These are phyloP conservation scores for Aureobasidium sp. DNA, from an alignment of 2,329 filamentous ascomycete species.

Conservation along the genomic window DNA sequence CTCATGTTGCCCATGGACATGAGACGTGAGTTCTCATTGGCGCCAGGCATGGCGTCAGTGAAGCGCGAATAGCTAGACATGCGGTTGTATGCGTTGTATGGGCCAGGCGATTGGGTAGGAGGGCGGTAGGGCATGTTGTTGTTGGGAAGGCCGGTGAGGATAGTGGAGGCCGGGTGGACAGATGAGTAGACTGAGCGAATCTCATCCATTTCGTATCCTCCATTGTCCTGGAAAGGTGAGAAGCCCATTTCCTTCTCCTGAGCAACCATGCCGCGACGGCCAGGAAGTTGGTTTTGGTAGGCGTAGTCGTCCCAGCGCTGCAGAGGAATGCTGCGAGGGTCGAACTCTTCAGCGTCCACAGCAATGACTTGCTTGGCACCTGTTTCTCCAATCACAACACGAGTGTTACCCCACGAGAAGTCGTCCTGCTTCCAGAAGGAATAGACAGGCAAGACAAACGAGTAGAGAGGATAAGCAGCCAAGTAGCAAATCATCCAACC, in stretches of 20 bases:
- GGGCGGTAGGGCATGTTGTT: constrained; percentile 34
- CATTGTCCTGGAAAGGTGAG: constrained; percentile 23
- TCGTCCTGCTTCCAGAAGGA: constrained; percentile 99
- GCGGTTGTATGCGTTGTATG: constrained; percentile 60
- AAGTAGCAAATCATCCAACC: constrained; percentile 99
- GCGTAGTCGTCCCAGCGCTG: constrained; percentile 98
- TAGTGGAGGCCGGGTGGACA: constrained; percentile 75
- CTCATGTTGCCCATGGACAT: constrained; percentile 45
- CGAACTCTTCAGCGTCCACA: constrained; percentile 74
- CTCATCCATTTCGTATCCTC: constrained; percentile 92
- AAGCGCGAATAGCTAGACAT: constrained; percentile 55
- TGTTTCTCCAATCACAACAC: constrained; percentile 92
- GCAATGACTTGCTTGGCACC: constrained; percentile 86
- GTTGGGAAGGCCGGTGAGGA: constrained; percentile 67
- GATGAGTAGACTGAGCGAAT: constrained; percentile 96
- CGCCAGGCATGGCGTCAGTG: constrained; percentile 34
- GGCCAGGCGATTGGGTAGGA: constrained; percentile 72
- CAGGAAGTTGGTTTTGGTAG: constrained; percentile 75
- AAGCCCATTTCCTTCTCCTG: constrained; percentile 49
- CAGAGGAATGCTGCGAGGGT: constrained; percentile 85
- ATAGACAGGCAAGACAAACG: constrained; percentile 83
- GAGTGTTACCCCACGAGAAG: constrained; percentile 97
- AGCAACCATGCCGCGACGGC: constrained; percentile 65
- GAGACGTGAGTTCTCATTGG: constrained; percentile 37
- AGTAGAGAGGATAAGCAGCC: constrained; percentile 90